These are phyloP conservation scores for Bipolaris bicolor DNA, from an alignment of 2,329 filamentous ascomycete species.

Conservation along the genomic window DNA sequence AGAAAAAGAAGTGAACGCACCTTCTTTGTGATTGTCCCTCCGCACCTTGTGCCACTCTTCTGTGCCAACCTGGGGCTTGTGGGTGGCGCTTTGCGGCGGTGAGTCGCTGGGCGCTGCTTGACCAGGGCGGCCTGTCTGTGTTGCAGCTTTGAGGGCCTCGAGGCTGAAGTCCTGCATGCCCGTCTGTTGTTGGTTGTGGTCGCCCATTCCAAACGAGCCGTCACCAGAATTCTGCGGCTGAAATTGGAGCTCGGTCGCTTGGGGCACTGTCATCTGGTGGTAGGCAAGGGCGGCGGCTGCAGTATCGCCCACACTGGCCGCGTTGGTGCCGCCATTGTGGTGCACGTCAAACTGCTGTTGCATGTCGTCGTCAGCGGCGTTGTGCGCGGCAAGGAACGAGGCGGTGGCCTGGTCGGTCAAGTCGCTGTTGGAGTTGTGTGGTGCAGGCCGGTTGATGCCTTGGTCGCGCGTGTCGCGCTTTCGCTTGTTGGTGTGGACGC, in stretches of 20 bases:
- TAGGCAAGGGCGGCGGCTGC: conserved; percentile 64
- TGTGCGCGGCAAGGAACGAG: conserved; percentile 50
- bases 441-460: conserved; percentile 48
- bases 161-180: conserved; percentile 52
- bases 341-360: conserved; percentile 52
- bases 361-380: conserved; percentile 52
- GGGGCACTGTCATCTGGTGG: conserved; percentile 62
- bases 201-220: conserved; percentile 52
- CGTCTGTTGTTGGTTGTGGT: conserved; percentile 49
- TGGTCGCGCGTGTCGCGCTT: conserved; percentile 56
- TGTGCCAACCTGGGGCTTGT: conserved; percentile 89
- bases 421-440: conserved; percentile 42
- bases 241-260: conserved; percentile 62
- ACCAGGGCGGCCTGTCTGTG: conserved; percentile 55
- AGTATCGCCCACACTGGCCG: conserved; percentile 61
- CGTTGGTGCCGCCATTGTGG: conserved; percentile 61
- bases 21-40: conserved; percentile 99
- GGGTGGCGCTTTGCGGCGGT: conserved; percentile 40
- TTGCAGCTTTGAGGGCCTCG: conserved; percentile 58
- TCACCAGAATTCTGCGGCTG: conserved; percentile 54
- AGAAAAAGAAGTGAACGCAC: conserved; percentile 56
- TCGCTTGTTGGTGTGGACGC: conserved; percentile 50
- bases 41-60: conserved; percentile 98
- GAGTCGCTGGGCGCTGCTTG: conserved; percentile 44
- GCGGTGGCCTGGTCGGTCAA: conserved; percentile 47